Base-by-base conservation (phyloP, 2,329 filamentous ascomycete genomes). In the Penicillium decumbens region DNA sequence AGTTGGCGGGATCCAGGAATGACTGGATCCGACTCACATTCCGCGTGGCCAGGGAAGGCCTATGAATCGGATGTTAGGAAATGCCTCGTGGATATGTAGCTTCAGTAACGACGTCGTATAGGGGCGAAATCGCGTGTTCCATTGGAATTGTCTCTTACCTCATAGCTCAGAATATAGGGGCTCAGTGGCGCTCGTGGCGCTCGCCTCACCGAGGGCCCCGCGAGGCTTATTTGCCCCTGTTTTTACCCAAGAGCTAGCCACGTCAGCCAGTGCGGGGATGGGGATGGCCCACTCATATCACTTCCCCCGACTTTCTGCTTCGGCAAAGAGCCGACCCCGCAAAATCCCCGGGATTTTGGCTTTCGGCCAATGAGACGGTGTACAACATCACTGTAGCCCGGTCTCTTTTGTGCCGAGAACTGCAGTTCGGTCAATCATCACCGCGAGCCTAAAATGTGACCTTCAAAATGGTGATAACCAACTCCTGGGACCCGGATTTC, bases 341-440 rank as follows among this genome's bases (percentile, higher is more conserved):
- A 50, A 15, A 42, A 15, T 44, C 40, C 43, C 50, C 40, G 39
- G 28, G 46, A 40, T 18, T 33, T 46, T 32, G 25, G 20, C 10
- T 35, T 46, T 32, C 9, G 43, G 30, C 45, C 41, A 53, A 43
- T 42, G 10, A 41, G 28, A 41, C 10, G 12, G 6, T 45, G 15
- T 48, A 35, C 32, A 51, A 38, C 27, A 27, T 24, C 15, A 37
- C 30, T 37, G 25, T 33, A 5, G 13, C 9, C 47, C 50, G 56
- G 56, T 18, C 2, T 29, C 6, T 24, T 44, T 53, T 49, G n/a
- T 23, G 25, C 56, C 56, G 54, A 57, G 41, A 2, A 1, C 7
- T 9, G 28, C 24, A n/a, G 9, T 10, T 58, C 56, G 56, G 56
- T 15, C 4, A 28, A 51, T 27, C 41, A 42, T 25, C 27, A 54